A percentile compares a stretch with the other conserved stretches of the same genome.
Conservation (phyloP, 1,284 basidiomycete species). For the Leccinum brunneo-olivaceum region DNA sequence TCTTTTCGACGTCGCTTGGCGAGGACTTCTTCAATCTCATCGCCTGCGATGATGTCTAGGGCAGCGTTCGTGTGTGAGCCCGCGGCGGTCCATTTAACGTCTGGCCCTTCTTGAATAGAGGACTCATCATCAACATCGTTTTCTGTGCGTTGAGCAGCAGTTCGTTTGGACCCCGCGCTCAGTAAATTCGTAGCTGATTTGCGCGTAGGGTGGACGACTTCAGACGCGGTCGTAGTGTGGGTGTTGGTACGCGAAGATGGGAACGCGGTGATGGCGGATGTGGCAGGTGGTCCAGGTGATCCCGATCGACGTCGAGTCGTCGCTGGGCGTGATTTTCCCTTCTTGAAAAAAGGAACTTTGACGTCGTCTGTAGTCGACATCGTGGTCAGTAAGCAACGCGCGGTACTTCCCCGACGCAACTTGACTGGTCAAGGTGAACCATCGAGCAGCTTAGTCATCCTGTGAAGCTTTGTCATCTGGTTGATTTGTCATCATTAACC, state of each 20-base stretch:
- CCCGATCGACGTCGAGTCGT: slow-evolving; percentile 65
- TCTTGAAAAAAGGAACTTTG: slow-evolving; percentile 82
- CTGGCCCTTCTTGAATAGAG: slow-evolving; percentile 47
- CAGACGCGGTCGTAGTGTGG: slow-evolving; percentile 34
- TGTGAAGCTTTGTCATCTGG: too few relatives aligned
- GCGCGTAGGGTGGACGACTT: slow-evolving; percentile 71
- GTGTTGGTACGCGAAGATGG: slow-evolving; percentile 31
- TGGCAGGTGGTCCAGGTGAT: slow-evolving; percentile 24
- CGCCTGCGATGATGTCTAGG: slow-evolving; percentile 69
- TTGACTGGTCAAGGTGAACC: too few relatives aligned
- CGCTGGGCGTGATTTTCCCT: slow-evolving; percentile 68
- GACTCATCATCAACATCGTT: slow-evolving; percentile 41
- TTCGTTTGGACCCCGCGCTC: slow-evolving; percentile 81
- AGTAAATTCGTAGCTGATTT: slow-evolving; percentile 65
- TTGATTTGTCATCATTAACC: slow-evolving; percentile 1
- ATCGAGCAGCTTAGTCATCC: too few relatives aligned
- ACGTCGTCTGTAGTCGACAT: slow-evolving; percentile 38
- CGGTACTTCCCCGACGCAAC: not conserved
- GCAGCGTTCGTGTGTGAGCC: slow-evolving; percentile 65
- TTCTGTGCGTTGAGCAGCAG: slow-evolving; percentile 49
- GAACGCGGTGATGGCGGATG: slow-evolving; percentile 31
- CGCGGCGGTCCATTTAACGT: slow-evolving; percentile 71
- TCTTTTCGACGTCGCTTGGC: slow-evolving; percentile 55
- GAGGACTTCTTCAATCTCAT: slow-evolving; percentile 70
- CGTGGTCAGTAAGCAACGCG: slow-evolving; percentile 19